phyloP scores from a whole-genome alignment of 202 grass and related monocot species.

The Digitaria exilis region DNA sequence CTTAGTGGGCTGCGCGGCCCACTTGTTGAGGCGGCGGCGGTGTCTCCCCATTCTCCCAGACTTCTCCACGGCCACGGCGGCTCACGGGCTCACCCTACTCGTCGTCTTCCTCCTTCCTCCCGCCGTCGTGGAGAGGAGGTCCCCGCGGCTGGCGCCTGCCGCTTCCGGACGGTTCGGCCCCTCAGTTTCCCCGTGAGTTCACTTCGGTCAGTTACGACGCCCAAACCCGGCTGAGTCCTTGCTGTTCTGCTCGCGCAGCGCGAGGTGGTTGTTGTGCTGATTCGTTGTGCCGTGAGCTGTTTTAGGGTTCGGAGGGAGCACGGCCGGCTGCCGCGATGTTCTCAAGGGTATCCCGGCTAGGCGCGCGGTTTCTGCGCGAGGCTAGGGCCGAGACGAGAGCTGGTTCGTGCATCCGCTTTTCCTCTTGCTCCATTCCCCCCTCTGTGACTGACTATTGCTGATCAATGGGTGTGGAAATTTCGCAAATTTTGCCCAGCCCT shows the following conservation, averaged over 20 bases:
- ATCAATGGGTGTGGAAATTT: constrained; percentile 1
- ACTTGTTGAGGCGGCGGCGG: neutral
- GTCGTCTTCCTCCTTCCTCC: constrained; percentile 18
- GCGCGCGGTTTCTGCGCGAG: constrained; percentile 49
- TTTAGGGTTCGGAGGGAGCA: constrained; percentile 47
- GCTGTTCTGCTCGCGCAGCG: neutral
- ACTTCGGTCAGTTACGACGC: too few relatives aligned
- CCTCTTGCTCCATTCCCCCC: neutral
- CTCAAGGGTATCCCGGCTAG: constrained; percentile 59
- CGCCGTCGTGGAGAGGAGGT: constrained; percentile 31
- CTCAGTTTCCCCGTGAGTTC: neutral
- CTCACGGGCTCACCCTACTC: neutral
- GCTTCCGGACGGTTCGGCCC: constrained; percentile 24
- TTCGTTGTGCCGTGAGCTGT: constrained; percentile 10
- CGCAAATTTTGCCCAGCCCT: neutral
- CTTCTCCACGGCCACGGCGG: neutral
- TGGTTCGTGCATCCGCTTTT: constrained; percentile 42
- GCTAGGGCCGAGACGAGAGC: constrained; percentile 21
- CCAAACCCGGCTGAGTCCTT: neutral
- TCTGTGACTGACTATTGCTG: neutral
- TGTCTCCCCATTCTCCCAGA: neutral
- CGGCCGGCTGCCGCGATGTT: constrained; percentile 39
- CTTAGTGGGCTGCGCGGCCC: neutral
- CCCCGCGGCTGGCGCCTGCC: neutral
- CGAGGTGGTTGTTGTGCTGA: constrained; percentile 9